Evolutionary conservation across 345 rosid genomes (phyloP).

Genomic region (Salix purpurea): DNA sequence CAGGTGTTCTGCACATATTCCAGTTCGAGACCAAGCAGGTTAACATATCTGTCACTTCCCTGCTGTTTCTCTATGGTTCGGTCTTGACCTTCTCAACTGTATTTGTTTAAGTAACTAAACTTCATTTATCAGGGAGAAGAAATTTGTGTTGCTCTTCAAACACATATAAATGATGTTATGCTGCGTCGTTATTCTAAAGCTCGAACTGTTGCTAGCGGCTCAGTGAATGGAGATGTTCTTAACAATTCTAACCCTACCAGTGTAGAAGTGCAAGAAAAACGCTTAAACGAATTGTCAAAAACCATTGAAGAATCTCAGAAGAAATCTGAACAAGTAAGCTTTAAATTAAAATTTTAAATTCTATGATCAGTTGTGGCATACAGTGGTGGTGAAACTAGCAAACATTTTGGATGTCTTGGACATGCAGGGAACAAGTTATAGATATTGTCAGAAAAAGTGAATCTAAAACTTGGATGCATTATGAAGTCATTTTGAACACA

Average conservation of each 20-base stretch:
- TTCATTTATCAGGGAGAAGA: constrained; percentile 73
- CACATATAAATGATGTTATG: constrained; percentile 99
- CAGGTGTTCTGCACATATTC: constrained; percentile 95
- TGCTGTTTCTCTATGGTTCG: neutral
- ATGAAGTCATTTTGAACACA: neutral
- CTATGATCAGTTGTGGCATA: neutral
- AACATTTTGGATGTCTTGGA: neutral
- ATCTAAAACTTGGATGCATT: neutral
- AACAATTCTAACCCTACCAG: constrained; percentile 54
- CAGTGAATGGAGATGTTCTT: constrained; percentile 66
- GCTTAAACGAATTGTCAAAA: constrained; percentile 71
- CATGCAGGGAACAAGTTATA: neutral
- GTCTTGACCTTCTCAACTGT: neutral
- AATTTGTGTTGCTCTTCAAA: constrained; percentile 96
- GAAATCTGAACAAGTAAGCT: constrained; percentile 56
- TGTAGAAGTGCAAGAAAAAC: constrained; percentile 64
- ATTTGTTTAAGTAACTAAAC: neutral
- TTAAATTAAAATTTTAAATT: neutral
- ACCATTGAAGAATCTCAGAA: constrained; percentile 70
- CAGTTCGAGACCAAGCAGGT: constrained; percentile 99
- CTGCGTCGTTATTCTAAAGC: constrained; percentile 97
- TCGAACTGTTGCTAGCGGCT: constrained; percentile 53
- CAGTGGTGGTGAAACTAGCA: neutral
- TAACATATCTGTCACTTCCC: neutral
- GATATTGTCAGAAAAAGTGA: neutral